A percentile compares a stretch with the other conserved stretches of the same genome.
Conservation (phyloP, 306 rosid species). For the Rubus parviflorus region DNA sequence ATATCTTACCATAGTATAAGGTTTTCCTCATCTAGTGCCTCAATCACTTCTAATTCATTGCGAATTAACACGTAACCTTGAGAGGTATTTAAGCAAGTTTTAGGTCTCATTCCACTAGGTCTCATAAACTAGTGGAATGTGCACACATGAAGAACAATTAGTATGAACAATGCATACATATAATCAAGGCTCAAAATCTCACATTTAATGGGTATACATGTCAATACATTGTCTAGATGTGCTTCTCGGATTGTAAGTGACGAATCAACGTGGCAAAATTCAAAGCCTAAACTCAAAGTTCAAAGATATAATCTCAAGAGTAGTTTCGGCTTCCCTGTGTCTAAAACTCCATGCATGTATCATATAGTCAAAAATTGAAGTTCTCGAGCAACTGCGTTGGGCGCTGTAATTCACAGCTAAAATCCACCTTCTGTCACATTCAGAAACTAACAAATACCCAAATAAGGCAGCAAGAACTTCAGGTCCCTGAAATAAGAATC, state of each 20-base stretch:
- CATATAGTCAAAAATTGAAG: background rate
- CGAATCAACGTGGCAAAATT: no score
- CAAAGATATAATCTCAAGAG: background rate
- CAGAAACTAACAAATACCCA: background rate
- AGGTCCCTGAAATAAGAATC: slow-evolving; percentile 5
- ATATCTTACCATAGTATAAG: slow-evolving; percentile 78
- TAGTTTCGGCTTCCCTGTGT: background rate
- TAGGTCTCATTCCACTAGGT: no score
- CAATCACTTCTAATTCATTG: no score
- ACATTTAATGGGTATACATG: no score
- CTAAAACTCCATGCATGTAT: background rate
- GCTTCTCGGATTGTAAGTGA: no score
- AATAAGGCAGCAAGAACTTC: slow-evolving; percentile 6
- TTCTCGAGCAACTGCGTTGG: background rate
- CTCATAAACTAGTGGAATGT: no score
- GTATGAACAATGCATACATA: no score
- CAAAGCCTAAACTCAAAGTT: background rate
- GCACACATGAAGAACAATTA: no score
- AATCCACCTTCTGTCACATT: slow-evolving; percentile 10
- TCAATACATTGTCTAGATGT: no score
- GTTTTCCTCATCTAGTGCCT: slow-evolving; percentile 50
- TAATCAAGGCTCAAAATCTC: no score
- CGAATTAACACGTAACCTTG: no score
- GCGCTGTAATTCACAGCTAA: background rate
- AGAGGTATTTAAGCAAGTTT: no score